A percentile compares a stretch with the other conserved stretches of the same genome.
phyloP scores from a whole-genome alignment of 305 asterid species.

The Andrographis paniculata region DNA sequence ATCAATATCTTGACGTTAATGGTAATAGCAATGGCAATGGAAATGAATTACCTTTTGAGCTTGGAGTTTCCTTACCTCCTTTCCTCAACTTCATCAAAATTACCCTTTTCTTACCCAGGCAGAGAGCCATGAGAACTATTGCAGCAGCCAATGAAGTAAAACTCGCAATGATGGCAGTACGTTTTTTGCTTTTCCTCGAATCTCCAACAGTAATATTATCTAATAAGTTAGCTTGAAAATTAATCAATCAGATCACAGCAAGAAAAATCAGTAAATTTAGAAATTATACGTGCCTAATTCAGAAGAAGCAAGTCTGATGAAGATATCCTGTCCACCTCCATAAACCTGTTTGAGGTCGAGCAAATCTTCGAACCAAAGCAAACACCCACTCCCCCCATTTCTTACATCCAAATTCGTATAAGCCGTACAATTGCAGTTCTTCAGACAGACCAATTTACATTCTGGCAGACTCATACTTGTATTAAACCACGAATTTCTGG shows the following conservation, averaged over 20 bases:
- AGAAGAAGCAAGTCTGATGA: slow-evolving; percentile 20
- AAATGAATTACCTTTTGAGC: no score
- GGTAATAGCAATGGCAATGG: not conserved
- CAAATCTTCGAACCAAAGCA: slow-evolving; percentile 25
- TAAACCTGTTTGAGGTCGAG: slow-evolving; percentile 13
- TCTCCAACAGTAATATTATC: not conserved
- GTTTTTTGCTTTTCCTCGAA: not conserved
- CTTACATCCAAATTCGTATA: slow-evolving; percentile 20
- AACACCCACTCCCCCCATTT: slow-evolving; percentile 29
- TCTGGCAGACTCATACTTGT: slow-evolving; percentile 14
- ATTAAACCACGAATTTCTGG: slow-evolving; percentile 13
- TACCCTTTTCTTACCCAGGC: not conserved
- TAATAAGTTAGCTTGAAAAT: no score
- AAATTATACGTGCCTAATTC: slow-evolving; percentile 21
- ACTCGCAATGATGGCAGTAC: not conserved
- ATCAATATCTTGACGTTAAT: no score
- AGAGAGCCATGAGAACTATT: not conserved
- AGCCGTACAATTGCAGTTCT: slow-evolving; percentile 19
- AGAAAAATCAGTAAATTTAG: no score
- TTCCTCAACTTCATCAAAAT: not conserved
- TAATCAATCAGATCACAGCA: no score
- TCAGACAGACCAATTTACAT: slow-evolving; percentile 11
- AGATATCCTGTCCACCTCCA: slow-evolving; percentile 15
- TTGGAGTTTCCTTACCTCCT: not conserved
- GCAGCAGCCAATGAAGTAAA: not conserved